Percentiles rank a stretch among this genome's conserved stretches.
phyloP scores from a whole-genome alignment of 768 basidiomycete species.

The Boletus patriciae region DNA sequence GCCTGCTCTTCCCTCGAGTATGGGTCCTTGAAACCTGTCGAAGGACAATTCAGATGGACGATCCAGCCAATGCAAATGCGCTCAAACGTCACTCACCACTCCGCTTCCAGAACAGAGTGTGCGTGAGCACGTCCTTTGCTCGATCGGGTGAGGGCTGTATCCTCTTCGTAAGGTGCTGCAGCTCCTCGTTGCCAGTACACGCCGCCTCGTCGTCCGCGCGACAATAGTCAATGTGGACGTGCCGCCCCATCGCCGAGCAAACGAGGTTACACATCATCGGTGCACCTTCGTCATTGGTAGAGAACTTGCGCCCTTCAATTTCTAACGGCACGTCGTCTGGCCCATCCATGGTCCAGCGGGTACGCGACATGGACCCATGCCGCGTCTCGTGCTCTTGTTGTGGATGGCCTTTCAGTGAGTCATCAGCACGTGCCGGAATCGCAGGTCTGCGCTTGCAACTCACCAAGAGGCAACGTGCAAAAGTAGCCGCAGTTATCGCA shows the following conservation, averaged over 20 bases:
- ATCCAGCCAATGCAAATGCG: not conserved
- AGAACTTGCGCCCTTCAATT: constrained; percentile 56
- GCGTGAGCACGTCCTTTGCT: constrained; percentile 55
- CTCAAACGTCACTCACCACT: constrained; percentile 39
- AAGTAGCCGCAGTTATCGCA: constrained; percentile 59
- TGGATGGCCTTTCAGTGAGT: constrained; percentile 44
- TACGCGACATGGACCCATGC: constrained; percentile 63
- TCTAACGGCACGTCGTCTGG: constrained; percentile 51
- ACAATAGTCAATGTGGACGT: constrained; percentile 58
- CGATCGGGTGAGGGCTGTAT: constrained; percentile 48
- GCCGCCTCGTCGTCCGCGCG: constrained; percentile 37
- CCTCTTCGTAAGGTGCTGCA: constrained; percentile 45
- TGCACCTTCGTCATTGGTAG: constrained; percentile 53
- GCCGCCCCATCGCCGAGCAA: constrained; percentile 55
- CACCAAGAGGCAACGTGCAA: constrained; percentile 57
- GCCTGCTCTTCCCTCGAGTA: constrained; percentile 58
- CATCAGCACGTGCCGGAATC: not conserved
- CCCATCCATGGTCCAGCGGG: constrained; percentile 57
- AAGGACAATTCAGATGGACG: not conserved
- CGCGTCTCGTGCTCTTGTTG: constrained; percentile 62
- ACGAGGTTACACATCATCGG: constrained; percentile 64
- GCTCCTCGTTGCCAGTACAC: constrained; percentile 43
- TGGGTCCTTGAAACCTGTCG: constrained; percentile 60
- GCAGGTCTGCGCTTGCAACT: not conserved
- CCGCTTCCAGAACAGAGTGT: constrained; percentile 57